phyloP scores from a whole-genome alignment of 805 yeast genomes.

The Ogataea allantospora region DNA sequence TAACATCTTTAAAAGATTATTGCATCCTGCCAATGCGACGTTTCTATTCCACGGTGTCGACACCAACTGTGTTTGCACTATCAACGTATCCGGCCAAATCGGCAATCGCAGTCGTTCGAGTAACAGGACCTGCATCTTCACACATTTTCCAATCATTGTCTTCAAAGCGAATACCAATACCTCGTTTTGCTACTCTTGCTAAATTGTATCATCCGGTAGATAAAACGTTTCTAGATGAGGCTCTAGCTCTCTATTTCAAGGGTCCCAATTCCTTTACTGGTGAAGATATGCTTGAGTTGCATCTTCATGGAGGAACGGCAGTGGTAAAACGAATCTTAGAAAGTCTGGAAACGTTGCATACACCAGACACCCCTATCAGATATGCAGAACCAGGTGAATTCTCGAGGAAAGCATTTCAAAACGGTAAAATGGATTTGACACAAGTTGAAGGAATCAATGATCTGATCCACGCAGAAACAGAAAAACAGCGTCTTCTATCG shows the following conservation, averaged over 20 bases:
- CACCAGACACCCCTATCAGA: slow-evolving; percentile 49
- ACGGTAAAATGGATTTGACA: slow-evolving; percentile 80
- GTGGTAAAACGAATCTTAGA: slow-evolving; percentile 66
- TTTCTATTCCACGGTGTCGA: not conserved
- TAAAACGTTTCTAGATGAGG: slow-evolving; percentile 63
- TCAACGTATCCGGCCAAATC: slow-evolving; percentile 81
- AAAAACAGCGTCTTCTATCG: slow-evolving; percentile 76
- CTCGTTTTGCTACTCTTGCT: slow-evolving; percentile 57
- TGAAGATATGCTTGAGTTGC: slow-evolving; percentile 86
- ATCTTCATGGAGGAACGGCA: slow-evolving; percentile 91
- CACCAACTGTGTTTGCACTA: slow-evolving; percentile 79
- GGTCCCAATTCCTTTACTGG: slow-evolving; percentile 87
- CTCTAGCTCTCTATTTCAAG: slow-evolving; percentile 65
- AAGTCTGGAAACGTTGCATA: slow-evolving; percentile 57
- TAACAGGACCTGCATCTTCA: slow-evolving; percentile 68
- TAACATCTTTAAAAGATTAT: slow-evolving; percentile 2
- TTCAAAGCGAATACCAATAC: slow-evolving; percentile 38
- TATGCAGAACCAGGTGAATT: slow-evolving; percentile 95
- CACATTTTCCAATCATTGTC: slow-evolving; percentile 50
- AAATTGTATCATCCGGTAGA: slow-evolving; percentile 47
- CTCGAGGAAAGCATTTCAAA: slow-evolving; percentile 79
- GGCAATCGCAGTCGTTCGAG: slow-evolving; percentile 82
- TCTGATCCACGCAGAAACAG: slow-evolving; percentile 91
- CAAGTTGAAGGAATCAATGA: slow-evolving; percentile 89
- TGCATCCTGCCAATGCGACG: not conserved